Evolutionary conservation across 441 rosid genomes (phyloP).

Genomic region (Brassica balearica): DNA sequence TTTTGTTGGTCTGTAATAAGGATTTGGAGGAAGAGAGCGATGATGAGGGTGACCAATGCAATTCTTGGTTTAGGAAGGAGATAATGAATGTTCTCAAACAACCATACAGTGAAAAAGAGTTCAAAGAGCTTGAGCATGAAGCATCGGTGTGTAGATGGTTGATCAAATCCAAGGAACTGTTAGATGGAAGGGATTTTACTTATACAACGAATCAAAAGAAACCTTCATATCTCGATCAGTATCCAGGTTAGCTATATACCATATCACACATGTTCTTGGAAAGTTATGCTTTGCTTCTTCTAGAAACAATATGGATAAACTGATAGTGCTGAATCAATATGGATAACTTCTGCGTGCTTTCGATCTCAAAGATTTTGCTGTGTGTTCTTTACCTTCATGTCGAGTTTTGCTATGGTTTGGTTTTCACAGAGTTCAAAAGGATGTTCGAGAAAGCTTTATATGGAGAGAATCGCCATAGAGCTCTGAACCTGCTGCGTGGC

Average conservation of each 20-base stretch:
- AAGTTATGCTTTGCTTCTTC: background rate
- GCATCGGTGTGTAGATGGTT: constrained; percentile 31
- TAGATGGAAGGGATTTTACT: constrained; percentile 37
- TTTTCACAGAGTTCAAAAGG: constrained; percentile 48
- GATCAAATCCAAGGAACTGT: constrained; percentile 31
- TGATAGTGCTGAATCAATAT: too few species aligned
- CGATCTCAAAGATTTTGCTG: too few species aligned
- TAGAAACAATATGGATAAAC: background rate
- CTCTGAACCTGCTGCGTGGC: constrained; percentile 68
- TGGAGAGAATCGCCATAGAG: constrained; percentile 33
- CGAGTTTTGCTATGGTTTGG: constrained; percentile 22
- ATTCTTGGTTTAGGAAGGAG: constrained; percentile 49
- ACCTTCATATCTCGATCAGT: constrained; percentile 56
- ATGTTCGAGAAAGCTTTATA: constrained; percentile 6
- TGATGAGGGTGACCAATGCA: background rate
- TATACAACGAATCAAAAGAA: background rate
- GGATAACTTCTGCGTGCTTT: background rate
- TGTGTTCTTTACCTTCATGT: background rate
- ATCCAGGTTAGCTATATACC: constrained; percentile 46
- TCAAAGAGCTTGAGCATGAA: constrained; percentile 33
- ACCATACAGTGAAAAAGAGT: constrained; percentile 53
- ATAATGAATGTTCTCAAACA: constrained; percentile 47
- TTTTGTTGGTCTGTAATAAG: constrained; percentile 12
- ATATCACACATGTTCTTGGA: constrained; percentile 12
- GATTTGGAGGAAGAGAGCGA: constrained; percentile 32